Evolutionary conservation across 164 flowering plant genomes (phyloP).

Genomic region (Aristolochia californica): DNA sequence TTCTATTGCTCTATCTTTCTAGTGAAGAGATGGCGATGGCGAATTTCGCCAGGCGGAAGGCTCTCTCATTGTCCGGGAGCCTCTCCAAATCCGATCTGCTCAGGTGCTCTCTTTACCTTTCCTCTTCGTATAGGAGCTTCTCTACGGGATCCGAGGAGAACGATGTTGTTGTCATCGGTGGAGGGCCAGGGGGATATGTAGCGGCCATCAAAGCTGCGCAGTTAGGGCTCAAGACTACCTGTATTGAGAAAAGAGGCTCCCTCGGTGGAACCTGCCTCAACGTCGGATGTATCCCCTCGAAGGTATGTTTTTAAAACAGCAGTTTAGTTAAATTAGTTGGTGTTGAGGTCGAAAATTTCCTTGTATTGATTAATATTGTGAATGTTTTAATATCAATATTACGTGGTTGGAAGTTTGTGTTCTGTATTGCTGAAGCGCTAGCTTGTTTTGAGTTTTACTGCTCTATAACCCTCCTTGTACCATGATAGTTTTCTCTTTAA

Average conservation of each 20-base stretch:
- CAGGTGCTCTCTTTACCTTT: constrained; percentile 22
- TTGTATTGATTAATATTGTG: neutral
- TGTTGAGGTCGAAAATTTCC: neutral
- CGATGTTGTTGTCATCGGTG: constrained; percentile 87
- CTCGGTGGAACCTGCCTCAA: constrained; percentile 96
- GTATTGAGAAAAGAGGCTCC: constrained; percentile 85
- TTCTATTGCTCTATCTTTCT: no score
- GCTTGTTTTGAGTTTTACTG: neutral
- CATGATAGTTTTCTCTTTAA: no score
- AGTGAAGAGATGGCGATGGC: constrained; percentile 57
- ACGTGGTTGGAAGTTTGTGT: neutral
- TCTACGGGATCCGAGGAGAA: constrained; percentile 74
- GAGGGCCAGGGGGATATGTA: constrained; percentile 98
- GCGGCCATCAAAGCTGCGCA: constrained; percentile 97
- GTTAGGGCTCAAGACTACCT: constrained; percentile 84
- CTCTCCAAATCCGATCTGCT: constrained; percentile 19
- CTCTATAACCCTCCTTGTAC: no score
- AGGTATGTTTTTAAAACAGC: constrained; percentile 27
- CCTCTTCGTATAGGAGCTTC: constrained; percentile 37
- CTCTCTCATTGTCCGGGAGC: constrained; percentile 20
- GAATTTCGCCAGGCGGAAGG: constrained; percentile 46
- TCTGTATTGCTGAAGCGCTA: neutral
- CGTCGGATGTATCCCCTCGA: constrained; percentile 96
- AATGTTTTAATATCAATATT: neutral
- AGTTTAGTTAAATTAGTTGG: no score